A percentile compares a stretch with the other conserved stretches of the same genome.
Evolutionary conservation across 1,284 basidiomycete genomes (phyloP).

Genomic region (Trichosporon ovoides): DNA sequence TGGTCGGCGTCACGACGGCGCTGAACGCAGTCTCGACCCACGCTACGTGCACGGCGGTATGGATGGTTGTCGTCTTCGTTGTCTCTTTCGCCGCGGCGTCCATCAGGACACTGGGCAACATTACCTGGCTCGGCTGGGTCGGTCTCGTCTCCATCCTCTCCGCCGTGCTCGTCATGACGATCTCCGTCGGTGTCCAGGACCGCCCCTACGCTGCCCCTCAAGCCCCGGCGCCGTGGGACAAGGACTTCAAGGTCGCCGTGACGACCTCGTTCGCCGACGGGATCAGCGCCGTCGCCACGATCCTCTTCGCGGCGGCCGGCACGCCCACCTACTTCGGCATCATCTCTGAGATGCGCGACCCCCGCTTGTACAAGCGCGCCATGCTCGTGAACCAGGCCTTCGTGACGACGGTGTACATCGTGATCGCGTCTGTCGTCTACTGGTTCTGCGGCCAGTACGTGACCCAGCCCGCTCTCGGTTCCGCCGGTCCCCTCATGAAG

Average conservation of each 20-base stretch:
- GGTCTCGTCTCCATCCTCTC: constrained; percentile 34
- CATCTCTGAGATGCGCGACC: constrained; percentile 35
- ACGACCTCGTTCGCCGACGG: constrained; percentile 35
- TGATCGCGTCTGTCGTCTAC: constrained; percentile 28
- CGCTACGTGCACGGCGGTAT: constrained; percentile 45
- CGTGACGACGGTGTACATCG: constrained; percentile 38
- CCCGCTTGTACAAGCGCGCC: constrained; percentile 29
- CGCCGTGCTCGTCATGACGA: constrained; percentile 42
- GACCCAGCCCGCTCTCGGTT: constrained; percentile 44
- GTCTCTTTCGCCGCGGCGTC: constrained; percentile 31
- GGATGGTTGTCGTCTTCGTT: constrained; percentile 38
- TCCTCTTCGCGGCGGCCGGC: constrained; percentile 41
- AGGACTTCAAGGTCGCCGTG: constrained; percentile 25
- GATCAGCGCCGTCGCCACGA: constrained; percentile 41
- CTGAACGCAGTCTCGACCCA: constrained; percentile 45
- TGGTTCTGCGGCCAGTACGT: constrained; percentile 45
- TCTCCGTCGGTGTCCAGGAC: constrained; percentile 45
- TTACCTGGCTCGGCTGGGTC: constrained; percentile 46
- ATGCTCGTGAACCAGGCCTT: constrained; percentile 33
- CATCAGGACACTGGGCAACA: constrained; percentile 42
- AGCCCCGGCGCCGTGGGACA: constrained; percentile 26
- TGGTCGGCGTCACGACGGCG: constrained; percentile 44
- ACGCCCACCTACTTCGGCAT: constrained; percentile 23
- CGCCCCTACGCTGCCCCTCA: constrained; percentile 36
- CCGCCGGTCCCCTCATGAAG: constrained; percentile 44